Percentiles rank a stretch among this genome's conserved stretches.
These are phyloP conservation scores for Psilocybe sp. DNA, from an alignment of 768 basidiomycete species.

Conservation along the genomic window DNA sequence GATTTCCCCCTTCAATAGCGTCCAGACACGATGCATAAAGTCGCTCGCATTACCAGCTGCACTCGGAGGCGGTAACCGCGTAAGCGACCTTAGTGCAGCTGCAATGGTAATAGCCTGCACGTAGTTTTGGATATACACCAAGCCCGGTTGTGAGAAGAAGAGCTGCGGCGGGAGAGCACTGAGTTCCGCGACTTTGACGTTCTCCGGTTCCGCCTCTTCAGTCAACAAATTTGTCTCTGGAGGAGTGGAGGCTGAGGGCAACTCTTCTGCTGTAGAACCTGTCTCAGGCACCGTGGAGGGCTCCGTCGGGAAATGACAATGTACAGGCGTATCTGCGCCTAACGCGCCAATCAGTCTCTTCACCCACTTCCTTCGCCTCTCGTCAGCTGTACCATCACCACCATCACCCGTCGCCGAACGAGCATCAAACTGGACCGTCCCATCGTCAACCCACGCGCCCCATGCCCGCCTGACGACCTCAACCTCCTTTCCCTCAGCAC, in stretches of 20 bases:
- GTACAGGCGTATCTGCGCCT: conserved; percentile 33
- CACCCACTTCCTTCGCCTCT: conserved; percentile 38
- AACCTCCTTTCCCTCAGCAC: conserved; percentile 2
- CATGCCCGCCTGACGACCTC: conserved; percentile 26
- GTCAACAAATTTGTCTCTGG: no score
- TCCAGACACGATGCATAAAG: conserved; percentile 64
- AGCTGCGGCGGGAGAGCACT: conserved; percentile 66
- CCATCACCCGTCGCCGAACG: not conserved
- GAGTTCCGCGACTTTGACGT: not conserved
- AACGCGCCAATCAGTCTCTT: conserved; percentile 44
- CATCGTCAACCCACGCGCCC: conserved; percentile 29
- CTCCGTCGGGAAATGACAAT: conserved; percentile 32
- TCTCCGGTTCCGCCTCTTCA: no score
- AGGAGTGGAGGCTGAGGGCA: no score
- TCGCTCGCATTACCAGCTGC: conserved; percentile 17
- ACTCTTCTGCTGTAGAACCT: no score
- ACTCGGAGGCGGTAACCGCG: conserved; percentile 34
- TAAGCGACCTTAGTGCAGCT: conserved; percentile 57
- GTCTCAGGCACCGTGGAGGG: not conserved
- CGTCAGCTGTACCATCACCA: not conserved
- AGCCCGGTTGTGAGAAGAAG: conserved; percentile 52
- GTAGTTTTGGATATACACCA: conserved; percentile 64
- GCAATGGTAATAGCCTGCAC: conserved; percentile 69
- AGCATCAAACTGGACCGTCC: conserved; percentile 1
- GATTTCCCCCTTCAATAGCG: conserved; percentile 58